A percentile compares a stretch with the other conserved stretches of the same genome.
Evolutionary conservation across 2,329 filamentous ascomycete species (phyloP).

Genomic region (Cladosporium sphaerospermum): DNA sequence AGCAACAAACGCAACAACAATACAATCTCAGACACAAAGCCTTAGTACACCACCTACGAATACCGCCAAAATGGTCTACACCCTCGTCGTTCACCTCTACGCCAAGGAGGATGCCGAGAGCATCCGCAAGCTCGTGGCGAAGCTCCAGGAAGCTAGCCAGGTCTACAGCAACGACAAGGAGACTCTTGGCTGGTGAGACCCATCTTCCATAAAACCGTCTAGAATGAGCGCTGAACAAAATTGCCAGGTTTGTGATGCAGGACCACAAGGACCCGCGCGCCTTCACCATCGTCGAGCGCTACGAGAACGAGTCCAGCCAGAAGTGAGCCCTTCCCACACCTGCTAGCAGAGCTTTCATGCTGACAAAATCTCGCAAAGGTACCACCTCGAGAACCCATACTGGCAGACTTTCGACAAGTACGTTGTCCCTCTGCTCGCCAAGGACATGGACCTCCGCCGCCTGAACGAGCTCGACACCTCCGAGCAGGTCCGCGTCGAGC

Average conservation of each 20-base stretch:
- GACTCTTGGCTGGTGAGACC: conserved; percentile 38
- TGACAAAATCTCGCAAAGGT: conserved; percentile 24
- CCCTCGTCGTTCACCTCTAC: conserved; percentile 63
- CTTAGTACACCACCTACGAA: neutral
- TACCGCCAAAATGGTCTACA: conserved; percentile 55
- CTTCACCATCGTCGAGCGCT: conserved; percentile 71
- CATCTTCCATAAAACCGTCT: neutral
- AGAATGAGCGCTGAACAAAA: neutral
- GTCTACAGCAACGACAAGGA: conserved; percentile 68
- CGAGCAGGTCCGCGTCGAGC: conserved; percentile 32
- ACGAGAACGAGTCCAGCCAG: conserved; percentile 53
- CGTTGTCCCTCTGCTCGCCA: conserved; percentile 61
- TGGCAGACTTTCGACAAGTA: conserved; percentile 73
- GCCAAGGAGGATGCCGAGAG: conserved; percentile 59
- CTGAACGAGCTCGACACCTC: conserved; percentile 61
- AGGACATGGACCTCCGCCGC: conserved; percentile 62
- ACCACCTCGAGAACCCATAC: conserved; percentile 56
- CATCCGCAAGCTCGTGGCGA: conserved; percentile 62
- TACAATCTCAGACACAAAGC: neutral
- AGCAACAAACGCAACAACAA: neutral
- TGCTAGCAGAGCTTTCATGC: neutral
- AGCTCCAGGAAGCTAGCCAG: conserved; percentile 67
- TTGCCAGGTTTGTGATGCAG: conserved; percentile 70
- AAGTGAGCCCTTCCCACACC: conserved; percentile 36
- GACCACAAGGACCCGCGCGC: conserved; percentile 60